A percentile compares a stretch with the other conserved stretches of the same genome.
Evolutionary conservation across 805 yeast species (phyloP).

Genomic region (Cyberlindnera bimundalis): DNA sequence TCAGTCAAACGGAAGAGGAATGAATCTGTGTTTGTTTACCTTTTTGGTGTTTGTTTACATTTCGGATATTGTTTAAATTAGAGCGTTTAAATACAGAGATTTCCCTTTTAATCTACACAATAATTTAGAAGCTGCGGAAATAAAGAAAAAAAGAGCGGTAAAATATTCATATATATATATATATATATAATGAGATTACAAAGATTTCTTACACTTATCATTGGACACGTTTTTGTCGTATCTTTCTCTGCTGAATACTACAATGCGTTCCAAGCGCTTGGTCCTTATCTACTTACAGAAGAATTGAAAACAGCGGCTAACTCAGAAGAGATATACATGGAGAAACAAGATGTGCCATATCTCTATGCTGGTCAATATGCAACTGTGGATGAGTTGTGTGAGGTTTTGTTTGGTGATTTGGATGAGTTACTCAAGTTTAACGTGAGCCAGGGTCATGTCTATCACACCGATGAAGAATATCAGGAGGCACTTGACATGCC

Average conservation of each 20-base stretch:
- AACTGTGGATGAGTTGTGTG: conserved; percentile 14
- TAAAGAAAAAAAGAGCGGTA: no score
- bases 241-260: background rate
- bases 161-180: no score
- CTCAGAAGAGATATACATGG: background rate
- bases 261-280: conserved; percentile 3
- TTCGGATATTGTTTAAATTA: background rate
- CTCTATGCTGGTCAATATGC: conserved; percentile 14
- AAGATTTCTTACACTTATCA: background rate
- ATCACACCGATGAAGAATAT: conserved; percentile 7
- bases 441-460: conserved; percentile 8
- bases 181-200: background rate
- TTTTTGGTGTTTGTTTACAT: conserved; percentile 7
- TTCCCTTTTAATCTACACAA: no score
- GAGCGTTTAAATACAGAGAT: background rate
- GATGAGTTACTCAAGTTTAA: conserved; percentile 12
- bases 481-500: conserved; percentile 12
- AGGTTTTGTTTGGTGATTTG: conserved; percentile 15
- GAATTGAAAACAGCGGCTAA: conserved; percentile 6
- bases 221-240: no score
- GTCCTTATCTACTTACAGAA: background rate
- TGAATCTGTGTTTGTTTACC: no score
- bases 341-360: background rate
- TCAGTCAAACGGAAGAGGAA: conserved; percentile 10
- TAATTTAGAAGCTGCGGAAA: no score